phyloP scores from a whole-genome alignment of 768 basidiomycete genomes.

The Coprinellus aureogranulatus region DNA sequence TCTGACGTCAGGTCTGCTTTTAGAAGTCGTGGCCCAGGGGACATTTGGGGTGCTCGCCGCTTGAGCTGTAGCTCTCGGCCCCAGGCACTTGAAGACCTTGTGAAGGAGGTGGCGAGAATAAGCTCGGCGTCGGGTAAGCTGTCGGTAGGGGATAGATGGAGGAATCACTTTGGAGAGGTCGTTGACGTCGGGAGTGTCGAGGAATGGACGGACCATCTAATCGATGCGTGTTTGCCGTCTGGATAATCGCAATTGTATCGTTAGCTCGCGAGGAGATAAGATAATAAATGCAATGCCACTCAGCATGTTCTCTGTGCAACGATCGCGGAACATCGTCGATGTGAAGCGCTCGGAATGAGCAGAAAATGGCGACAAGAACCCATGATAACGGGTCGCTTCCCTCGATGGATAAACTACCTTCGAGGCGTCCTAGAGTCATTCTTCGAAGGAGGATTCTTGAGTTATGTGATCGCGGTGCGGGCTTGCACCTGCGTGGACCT shows the following conservation, averaged over 20 bases:
- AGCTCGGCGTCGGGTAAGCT: neutral
- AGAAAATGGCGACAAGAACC: neutral
- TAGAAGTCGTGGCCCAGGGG: conserved; percentile 1
- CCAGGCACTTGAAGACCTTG: neutral
- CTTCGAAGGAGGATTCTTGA: too few species aligned
- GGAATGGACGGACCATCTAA: conserved; percentile 1
- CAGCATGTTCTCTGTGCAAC: neutral
- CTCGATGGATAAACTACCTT: neutral
- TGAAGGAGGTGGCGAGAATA: neutral
- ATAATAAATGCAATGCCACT: neutral
- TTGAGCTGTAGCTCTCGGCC: neutral
- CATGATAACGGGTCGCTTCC: neutral
- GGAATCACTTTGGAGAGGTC: neutral
- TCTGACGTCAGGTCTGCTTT: conserved; percentile 2
- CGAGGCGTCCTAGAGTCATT: too few species aligned
- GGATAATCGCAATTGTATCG: neutral
- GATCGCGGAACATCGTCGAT: neutral
- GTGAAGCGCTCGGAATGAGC: neutral
- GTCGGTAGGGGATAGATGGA: neutral
- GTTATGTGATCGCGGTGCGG: too few species aligned
- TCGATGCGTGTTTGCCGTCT: neutral
- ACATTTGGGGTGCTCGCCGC: neutral
- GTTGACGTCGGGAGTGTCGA: neutral
- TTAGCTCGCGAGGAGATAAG: neutral
- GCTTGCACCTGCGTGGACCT: too few species aligned